Evolutionary conservation across 2,329 filamentous ascomycete genomes (phyloP).

Genomic region (Ophiosphaerella herpotricha): DNA sequence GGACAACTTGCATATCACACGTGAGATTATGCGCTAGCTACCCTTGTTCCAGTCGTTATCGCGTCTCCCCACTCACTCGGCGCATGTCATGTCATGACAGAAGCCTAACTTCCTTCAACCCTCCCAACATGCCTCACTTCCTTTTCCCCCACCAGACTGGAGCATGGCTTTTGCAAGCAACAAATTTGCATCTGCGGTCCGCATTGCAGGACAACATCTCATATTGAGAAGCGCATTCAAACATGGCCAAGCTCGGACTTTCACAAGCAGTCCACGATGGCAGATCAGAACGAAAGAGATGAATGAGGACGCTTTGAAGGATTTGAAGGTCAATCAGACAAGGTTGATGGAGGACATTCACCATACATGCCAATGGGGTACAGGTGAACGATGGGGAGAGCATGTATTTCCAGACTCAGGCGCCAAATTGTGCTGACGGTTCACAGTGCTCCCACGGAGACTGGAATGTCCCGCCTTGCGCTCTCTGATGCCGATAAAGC

Average conservation of each 20-base stretch:
- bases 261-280: conserved; percentile 39
- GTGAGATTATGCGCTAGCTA: conserved; percentile 15
- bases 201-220: conserved; percentile 26
- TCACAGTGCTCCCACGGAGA: conserved; percentile 58
- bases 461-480: conserved; percentile 76
- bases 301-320: conserved; percentile 56
- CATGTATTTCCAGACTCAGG: conserved; percentile 37
- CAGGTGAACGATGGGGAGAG: conserved; percentile 69
- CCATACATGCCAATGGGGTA: conserved; percentile 69
- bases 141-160: conserved; percentile 2
- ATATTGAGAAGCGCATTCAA: conserved; percentile 13
- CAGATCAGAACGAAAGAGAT: conserved; percentile 53
- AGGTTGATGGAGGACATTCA: conserved; percentile 68
- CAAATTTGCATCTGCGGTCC: conserved; percentile 18
- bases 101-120: conserved; percentile 16
- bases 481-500: conserved; percentile 73
- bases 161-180: conserved; percentile 20
- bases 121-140: conserved; percentile 9
- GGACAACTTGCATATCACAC: conserved; percentile 15
- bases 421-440: conserved; percentile 35
- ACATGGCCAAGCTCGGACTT: conserved; percentile 21
- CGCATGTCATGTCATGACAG: conserved; percentile 23
- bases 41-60: conserved; percentile 18
- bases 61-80: conserved; percentile 20
- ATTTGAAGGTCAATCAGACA: conserved; percentile 61